Evolutionary conservation across 495 filamentous ascomycete genomes (phyloP), one percentile per base, ranked within the genome.

Genomic region (Eremomyces bilateralis): DNA sequence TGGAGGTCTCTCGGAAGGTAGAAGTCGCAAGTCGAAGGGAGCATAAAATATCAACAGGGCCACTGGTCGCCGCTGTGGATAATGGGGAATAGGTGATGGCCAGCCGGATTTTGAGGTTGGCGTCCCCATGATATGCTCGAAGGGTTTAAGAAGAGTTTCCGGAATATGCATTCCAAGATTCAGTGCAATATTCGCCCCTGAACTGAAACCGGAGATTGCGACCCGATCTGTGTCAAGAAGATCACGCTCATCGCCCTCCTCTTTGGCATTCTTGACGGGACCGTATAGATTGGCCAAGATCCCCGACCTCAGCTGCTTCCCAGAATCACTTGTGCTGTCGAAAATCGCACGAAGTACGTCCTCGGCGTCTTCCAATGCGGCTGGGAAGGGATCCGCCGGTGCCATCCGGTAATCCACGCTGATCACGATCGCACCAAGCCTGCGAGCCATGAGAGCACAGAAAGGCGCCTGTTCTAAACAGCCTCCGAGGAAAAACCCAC

Each of bases 111-210:
- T n/a, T n/a, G n/a, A n/a, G n/a, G n/a, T n/a, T n/a, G n/a, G n/a
- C n/a, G n/a, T n/a, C n/a, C n/a, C n/a, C n/a, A n/a, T n/a, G n/a
- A n/a, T n/a, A n/a, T n/a, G n/a, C n/a, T n/a, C n/a, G n/a, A n/a
- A n/a, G n/a, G n/a, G n/a, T n/a, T n/a, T n/a, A n/a, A 4, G 33
- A 20, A 35, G 40, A 11, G 13, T 31, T 29, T 8, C 18, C 31
- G 36, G 39, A 13, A 21, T 38, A 20, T 34, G 46, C 37, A 1
- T 46, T 42, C 15, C 51, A 38, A 52, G 43, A 32, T 54, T 54
- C 15, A 54, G 47, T 1, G 51, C 51, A 17, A 54, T 45, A 35
- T 54, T 54, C 12, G 49, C 49, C 12, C 51, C 51, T 13, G 43
- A 46, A 11, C 47, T 51, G 37, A 52, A 51, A 4, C 51, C 51